Conservation (phyloP, 2,329 filamentous ascomycete genomes). For the Nemania diffusa region DNA sequence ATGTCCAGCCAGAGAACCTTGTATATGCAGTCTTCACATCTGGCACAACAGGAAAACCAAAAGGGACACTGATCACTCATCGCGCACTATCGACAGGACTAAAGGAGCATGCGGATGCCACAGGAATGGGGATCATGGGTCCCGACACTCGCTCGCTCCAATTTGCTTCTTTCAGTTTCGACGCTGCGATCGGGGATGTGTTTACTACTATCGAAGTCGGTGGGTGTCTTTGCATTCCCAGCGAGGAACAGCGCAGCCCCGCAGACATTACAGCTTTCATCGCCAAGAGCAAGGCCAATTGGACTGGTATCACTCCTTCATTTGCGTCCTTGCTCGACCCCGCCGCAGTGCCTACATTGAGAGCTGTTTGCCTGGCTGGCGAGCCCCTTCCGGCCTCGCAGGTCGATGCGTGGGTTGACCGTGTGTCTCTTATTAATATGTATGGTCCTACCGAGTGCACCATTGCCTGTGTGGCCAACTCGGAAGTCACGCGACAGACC, state of each 20-base stretch:
- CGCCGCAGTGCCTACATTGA: slow-evolving; percentile 16
- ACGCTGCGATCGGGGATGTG: slow-evolving; percentile 24
- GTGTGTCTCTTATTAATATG: slow-evolving; percentile 14
- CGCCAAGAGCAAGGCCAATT: slow-evolving; percentile 10
- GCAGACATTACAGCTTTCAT: slow-evolving; percentile 22
- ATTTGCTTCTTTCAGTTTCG: slow-evolving; percentile 22
- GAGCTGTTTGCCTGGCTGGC: slow-evolving; percentile 15
- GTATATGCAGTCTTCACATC: no score
- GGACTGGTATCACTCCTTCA: slow-evolving; percentile 24
- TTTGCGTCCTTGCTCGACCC: slow-evolving; percentile 20
- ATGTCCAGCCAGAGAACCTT: no score
- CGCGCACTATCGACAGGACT: no score
- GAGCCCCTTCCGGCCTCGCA: slow-evolving; percentile 19
- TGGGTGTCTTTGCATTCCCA: slow-evolving; percentile 20
- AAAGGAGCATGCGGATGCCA: no score
- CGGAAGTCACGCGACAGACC: neutral
- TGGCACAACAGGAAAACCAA: no score
- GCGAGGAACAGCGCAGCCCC: slow-evolving; percentile 21
- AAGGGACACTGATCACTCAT: no score
- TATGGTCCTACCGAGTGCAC: slow-evolving; percentile 30
- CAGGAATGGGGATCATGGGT: no score
- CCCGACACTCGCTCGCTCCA: slow-evolving; percentile 24
- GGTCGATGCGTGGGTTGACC: slow-evolving; percentile 13
- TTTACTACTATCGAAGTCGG: slow-evolving; percentile 17
- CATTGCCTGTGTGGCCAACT: slow-evolving; percentile 14